Conservation (phyloP, 768 basidiomycete genomes). For the Sistotremastrum suecicum region DNA sequence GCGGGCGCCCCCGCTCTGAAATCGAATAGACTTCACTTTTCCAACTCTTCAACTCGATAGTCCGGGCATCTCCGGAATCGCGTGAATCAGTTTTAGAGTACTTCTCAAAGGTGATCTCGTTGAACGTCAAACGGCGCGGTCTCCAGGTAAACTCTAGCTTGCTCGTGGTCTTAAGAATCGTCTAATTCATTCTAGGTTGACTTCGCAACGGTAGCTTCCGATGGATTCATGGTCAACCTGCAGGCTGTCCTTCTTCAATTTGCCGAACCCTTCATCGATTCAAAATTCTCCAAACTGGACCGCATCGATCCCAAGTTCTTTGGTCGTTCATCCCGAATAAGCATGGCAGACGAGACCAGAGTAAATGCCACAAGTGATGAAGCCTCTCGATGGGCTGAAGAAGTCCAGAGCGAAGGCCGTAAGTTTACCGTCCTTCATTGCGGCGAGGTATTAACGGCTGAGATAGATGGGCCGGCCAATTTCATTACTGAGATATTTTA, state of each 20-base stretch:
- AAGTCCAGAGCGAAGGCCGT: slow-evolving; percentile 34
- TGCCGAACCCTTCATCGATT: slow-evolving; percentile 92
- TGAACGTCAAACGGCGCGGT: slow-evolving; percentile 83
- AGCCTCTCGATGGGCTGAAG: slow-evolving; percentile 54
- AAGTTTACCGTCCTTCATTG: background rate
- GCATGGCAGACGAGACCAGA: slow-evolving; percentile 80
- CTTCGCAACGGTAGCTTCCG: slow-evolving; percentile 69
- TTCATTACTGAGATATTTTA: slow-evolving; percentile 96
- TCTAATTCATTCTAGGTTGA: slow-evolving; percentile 45
- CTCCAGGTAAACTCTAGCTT: slow-evolving; percentile 47
- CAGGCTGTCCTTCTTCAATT: slow-evolving; percentile 73
- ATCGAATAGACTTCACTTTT: slow-evolving; percentile 50
- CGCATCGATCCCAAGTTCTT: slow-evolving; percentile 80
- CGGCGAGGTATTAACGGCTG: background rate
- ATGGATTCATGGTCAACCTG: slow-evolving; percentile 87
- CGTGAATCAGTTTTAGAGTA: slow-evolving; percentile 75
- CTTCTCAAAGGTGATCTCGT: slow-evolving; percentile 55
- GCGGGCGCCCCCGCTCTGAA: background rate
- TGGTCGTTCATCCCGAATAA: slow-evolving; percentile 53
- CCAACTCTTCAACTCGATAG: slow-evolving; percentile 76
- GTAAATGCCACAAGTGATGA: slow-evolving; percentile 89
- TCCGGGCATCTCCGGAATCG: slow-evolving; percentile 64
- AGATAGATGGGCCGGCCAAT: slow-evolving; percentile 53
- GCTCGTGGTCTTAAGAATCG: background rate
- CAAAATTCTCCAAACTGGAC: slow-evolving; percentile 82